Evolutionary conservation across 1,139 yeast genomes (phyloP).

Genomic region (Suhomyces wounanorum): DNA sequence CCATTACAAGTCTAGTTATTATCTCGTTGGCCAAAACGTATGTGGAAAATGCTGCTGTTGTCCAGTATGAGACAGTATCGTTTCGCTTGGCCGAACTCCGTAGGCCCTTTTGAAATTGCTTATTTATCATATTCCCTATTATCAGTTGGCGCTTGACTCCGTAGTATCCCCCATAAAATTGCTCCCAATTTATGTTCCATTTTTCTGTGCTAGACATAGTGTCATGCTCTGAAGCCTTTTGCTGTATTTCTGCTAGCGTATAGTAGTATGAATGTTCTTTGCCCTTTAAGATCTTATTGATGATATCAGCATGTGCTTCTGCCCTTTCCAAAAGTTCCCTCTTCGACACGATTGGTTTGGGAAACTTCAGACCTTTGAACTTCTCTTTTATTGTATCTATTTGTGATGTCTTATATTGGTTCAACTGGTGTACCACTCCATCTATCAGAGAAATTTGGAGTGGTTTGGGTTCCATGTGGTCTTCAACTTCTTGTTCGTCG

Average conservation of each 20-base stretch:
- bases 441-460: slow-evolving; percentile 8
- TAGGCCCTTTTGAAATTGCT: slow-evolving; percentile 31
- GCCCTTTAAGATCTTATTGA: slow-evolving; percentile 50
- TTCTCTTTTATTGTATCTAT: slow-evolving; percentile 21
- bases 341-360: slow-evolving; percentile 31
- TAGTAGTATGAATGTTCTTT: slow-evolving; percentile 49
- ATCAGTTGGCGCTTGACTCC: slow-evolving; percentile 59
- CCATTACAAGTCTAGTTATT: slow-evolving; percentile 51
- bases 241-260: slow-evolving; percentile 45
- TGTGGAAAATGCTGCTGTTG: slow-evolving; percentile 52
- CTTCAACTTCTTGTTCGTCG: slow-evolving; percentile 3
- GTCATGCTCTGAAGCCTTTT: slow-evolving; percentile 38
- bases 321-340: slow-evolving; percentile 27
- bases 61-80: slow-evolving; percentile 61
- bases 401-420: slow-evolving; percentile 18
- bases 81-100: slow-evolving; percentile 29
- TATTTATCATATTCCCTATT: slow-evolving; percentile 43
- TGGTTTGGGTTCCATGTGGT: neutral
- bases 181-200: slow-evolving; percentile 45
- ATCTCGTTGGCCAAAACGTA: slow-evolving; percentile 69
- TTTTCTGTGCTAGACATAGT: slow-evolving; percentile 52
- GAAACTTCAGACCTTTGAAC: slow-evolving; percentile 26
- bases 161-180: slow-evolving; percentile 61
- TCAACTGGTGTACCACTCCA: slow-evolving; percentile 17
- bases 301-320: slow-evolving; percentile 29